Evolutionary conservation across 2,329 filamentous ascomycete genomes (phyloP).

Genomic region (Emergomyces africanus): DNA sequence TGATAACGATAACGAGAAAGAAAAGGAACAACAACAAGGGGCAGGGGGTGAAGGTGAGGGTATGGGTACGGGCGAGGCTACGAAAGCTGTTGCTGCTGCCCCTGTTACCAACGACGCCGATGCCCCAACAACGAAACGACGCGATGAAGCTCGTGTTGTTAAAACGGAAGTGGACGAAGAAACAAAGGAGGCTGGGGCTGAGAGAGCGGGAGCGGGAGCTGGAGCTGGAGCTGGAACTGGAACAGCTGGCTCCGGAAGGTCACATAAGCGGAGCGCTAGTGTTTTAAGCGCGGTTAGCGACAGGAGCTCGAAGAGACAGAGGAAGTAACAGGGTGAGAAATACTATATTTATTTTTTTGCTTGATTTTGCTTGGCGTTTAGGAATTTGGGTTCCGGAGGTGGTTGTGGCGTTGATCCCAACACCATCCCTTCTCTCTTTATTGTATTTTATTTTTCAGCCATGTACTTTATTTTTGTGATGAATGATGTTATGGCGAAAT

Average conservation of each 20-base stretch:
- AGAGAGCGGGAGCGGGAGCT: conserved; percentile 8
- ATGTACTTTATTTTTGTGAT: too few relatives aligned
- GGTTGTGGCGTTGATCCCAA: too few relatives aligned
- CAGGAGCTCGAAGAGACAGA: conserved; percentile 39
- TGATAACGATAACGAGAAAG: conserved; percentile 16
- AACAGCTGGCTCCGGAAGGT: conserved; percentile 8
- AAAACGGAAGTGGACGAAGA: neutral
- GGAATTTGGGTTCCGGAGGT: neutral
- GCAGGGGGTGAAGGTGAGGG: neutral
- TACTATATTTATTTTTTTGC: neutral
- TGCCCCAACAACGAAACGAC: neutral
- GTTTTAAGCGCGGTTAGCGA: conserved; percentile 61
- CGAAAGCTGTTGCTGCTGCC: neutral
- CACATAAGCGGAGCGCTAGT: conserved; percentile 70
- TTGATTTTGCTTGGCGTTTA: neutral
- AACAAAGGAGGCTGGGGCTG: neutral
- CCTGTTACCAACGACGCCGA: neutral
- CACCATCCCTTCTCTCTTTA: too few relatives aligned
- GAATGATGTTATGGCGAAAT: too few relatives aligned
- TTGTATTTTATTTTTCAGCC: too few relatives aligned
- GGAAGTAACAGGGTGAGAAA: conserved; percentile 18
- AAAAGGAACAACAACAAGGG: neutral
- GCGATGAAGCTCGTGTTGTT: neutral
- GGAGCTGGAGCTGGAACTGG: conserved; percentile 7
- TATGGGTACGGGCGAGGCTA: neutral